phyloP scores from a whole-genome alignment of 2,329 filamentous ascomycete species.

The Aureobasidium pullulans region DNA sequence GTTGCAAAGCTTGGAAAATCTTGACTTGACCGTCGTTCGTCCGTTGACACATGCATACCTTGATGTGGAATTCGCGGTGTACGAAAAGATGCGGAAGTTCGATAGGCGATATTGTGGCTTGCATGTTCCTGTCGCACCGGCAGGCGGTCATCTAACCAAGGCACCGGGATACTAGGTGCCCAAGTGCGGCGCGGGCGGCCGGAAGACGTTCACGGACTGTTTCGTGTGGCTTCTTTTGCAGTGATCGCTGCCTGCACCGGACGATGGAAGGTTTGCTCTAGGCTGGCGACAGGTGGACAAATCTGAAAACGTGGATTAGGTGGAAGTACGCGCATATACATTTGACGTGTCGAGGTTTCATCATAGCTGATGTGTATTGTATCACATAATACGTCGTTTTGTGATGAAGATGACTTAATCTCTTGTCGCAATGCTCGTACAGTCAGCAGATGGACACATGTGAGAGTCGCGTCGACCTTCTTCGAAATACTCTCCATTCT shows the following conservation, averaged over 20 bases:
- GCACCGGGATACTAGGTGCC: neutral
- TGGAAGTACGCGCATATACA: neutral
- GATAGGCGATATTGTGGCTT: slow-evolving; percentile 7
- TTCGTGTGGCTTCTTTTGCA: slow-evolving; percentile 2
- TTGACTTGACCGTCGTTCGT: neutral
- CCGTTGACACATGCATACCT: neutral
- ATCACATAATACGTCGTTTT: slow-evolving; percentile 4
- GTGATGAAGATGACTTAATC: neutral
- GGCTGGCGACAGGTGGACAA: neutral
- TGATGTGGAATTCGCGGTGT: neutral
- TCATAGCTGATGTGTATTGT: slow-evolving; percentile 9
- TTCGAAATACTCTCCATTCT: neutral
- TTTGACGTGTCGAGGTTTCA: slow-evolving; percentile 11
- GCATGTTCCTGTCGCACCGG: neutral
- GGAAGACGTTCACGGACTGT: slow-evolving; percentile 9
- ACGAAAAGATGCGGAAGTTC: neutral
- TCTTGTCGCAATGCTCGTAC: neutral
- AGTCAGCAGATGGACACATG: neutral
- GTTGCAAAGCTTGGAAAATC: slow-evolving; percentile 1
- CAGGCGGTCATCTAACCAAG: slow-evolving; percentile 1
- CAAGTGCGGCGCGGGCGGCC: neutral
- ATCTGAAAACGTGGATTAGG: neutral
- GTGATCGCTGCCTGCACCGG: slow-evolving; percentile 2
- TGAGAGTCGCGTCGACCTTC: neutral
- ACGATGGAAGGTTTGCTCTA: neutral